Evolutionary conservation across 257 asterid genomes (phyloP).

Genomic region (Gentiana macrophylla): DNA sequence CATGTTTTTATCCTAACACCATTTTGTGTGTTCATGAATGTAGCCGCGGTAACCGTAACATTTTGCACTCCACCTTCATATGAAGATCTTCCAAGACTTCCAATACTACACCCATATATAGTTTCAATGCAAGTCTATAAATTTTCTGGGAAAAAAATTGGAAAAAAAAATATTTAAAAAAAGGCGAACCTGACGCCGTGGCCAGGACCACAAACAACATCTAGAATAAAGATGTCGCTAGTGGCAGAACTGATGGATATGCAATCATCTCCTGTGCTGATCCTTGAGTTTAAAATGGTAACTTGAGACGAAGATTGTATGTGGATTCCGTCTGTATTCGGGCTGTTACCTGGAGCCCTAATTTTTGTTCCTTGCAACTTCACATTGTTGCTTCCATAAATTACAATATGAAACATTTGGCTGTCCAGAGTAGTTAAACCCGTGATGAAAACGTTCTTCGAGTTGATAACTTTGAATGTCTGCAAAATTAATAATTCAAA

Average conservation of each 20-base stretch:
- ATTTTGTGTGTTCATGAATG: neutral
- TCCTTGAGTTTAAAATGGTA: no score
- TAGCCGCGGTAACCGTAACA: neutral
- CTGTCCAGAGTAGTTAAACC: conserved; percentile 28
- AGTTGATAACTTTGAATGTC: neutral
- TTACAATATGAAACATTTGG: conserved; percentile 27
- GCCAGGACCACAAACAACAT: conserved; percentile 1
- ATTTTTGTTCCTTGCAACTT: conserved; percentile 15
- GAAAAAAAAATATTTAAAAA: no score
- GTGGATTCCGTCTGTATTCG: conserved; percentile 43
- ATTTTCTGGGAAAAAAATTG: no score
- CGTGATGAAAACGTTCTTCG: neutral
- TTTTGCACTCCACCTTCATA: neutral
- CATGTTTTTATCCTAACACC: conserved; percentile 6
- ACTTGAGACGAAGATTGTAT: conserved; percentile 10
- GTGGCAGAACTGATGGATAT: conserved; percentile 20
- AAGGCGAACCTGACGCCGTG: conserved; percentile 7
- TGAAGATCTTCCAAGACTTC: neutral
- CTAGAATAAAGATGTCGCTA: neutral
- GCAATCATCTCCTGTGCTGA: conserved; percentile 38
- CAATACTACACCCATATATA: no score
- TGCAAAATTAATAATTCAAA: no score
- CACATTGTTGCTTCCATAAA: conserved; percentile 25
- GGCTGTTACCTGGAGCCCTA: conserved; percentile 21
- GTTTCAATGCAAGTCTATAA: no score